Base-by-base conservation (phyloP, 768 basidiomycete species). In the Agaricus blazei region DNA sequence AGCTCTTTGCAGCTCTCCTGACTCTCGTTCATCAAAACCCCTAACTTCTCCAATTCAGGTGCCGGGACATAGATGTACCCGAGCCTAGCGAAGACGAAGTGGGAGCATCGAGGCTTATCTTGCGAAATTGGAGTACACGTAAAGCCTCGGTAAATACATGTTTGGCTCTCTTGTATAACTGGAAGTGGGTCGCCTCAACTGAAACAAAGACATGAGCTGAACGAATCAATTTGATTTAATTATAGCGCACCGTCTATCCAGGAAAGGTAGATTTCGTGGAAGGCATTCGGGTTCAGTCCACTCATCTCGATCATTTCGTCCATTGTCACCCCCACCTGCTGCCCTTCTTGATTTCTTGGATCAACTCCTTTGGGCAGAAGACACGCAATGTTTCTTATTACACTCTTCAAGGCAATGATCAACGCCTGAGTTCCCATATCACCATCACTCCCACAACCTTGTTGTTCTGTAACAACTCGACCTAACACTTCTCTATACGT, bases 101-200 rank as follows among this genome's bases (percentile, higher is more conserved):
- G 5, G 62, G 43, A 12, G 61, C 59, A 23, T 70, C 69, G 45
- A 87, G 73, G 64, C 90, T 92, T 31, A 83, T 69, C 47, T 80
- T 73, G 56, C 88, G 82, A 73, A 93, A 93, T 62, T 82, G 75
- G 38, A 93, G 80, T 4, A 95, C 93, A 14, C 90, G 84, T 34
- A 85, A 74, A 5, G 90, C 86, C 71, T 95, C 94, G 4, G 82
- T 75, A 67, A 86, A 82, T 49, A 93, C 89, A 63, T 95, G 93
- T 64, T 81, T 84, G 4, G 87, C 82, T 54, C 93, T 83, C 60
- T 86, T 87, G 75, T 89, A 91, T 14, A 95, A 70, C 65, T 92
- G 86, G 74, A 93, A 93, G 68, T 84, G 74, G 1, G 81, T 83
- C 11, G 90, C 83, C 68, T 93, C 87, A 38, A 91, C 91, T 90